Evolutionary conservation across 208 protist species (phyloP).

Genomic region (Naegleria gruberi): DNA sequence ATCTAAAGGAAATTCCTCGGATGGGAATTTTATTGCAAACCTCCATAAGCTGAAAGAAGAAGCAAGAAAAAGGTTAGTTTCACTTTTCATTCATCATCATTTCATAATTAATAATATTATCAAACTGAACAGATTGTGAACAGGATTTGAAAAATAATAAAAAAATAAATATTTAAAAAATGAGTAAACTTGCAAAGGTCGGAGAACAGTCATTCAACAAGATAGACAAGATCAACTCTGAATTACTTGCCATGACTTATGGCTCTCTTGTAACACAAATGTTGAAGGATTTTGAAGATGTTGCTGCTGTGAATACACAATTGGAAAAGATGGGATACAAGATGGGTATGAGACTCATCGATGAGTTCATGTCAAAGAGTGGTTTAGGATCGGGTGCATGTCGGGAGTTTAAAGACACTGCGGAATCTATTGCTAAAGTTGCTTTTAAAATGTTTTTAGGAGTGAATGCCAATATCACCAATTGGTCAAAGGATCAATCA

Average conservation of each 20-base stretch:
- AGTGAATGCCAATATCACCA: conserved; percentile 65
- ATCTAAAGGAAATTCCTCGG: background rate
- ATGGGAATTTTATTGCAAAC: background rate
- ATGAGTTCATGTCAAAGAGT: conserved; percentile 88
- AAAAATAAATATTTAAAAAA: background rate
- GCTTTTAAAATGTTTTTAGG: conserved; percentile 93
- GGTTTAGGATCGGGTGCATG: conserved; percentile 56
- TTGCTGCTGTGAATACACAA: conserved; percentile 86
- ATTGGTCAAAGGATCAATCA: conserved; percentile 60
- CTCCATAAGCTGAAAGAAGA: no score
- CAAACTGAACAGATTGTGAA: no score
- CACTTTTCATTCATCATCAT: no score
- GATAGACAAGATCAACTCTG: conserved; percentile 54
- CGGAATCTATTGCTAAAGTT: conserved; percentile 82
- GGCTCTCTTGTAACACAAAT: conserved; percentile 91
- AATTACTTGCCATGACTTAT: conserved; percentile 94
- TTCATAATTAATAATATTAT: no score
- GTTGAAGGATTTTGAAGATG: conserved; percentile 80
- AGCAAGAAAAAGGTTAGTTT: no score
- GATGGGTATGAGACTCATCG: conserved; percentile 87
- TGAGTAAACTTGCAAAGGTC: conserved; percentile 37
- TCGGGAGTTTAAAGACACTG: conserved; percentile 79
- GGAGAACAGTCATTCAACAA: conserved; percentile 68
- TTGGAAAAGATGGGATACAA: conserved; percentile 91
- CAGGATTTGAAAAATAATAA: no score